Percentiles rank a stretch among this genome's conserved stretches.
Evolutionary conservation across 768 basidiomycete genomes (phyloP).

Genomic region (Clathrus columnatus): DNA sequence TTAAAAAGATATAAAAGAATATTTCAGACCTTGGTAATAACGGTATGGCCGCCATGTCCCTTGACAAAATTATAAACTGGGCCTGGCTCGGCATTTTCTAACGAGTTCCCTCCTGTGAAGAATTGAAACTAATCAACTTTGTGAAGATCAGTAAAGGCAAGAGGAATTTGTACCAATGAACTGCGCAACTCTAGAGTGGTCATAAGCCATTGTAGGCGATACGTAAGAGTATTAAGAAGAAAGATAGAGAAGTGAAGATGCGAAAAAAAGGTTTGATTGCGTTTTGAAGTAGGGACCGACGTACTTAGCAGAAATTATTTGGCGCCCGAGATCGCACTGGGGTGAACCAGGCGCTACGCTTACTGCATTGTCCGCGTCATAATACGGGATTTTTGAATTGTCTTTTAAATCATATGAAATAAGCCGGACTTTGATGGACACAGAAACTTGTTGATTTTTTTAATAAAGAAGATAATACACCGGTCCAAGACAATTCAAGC

Average conservation of each 20-base stretch:
- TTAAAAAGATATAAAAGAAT: constrained; percentile 6
- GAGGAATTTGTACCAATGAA: constrained; percentile 45
- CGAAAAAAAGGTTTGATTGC: not conserved
- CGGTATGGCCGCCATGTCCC: constrained; percentile 88
- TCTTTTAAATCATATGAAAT: not conserved
- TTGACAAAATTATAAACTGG: constrained; percentile 88
- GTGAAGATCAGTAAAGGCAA: not conserved
- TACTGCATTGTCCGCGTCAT: not conserved
- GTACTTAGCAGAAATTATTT: not conserved
- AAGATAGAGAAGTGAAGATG: not conserved
- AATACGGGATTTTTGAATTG: not conserved
- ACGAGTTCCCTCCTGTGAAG: constrained; percentile 78
- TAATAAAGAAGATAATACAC: no score
- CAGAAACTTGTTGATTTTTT: not conserved
- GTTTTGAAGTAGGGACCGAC: not conserved
- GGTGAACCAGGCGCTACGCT: not conserved
- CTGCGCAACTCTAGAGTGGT: constrained; percentile 53
- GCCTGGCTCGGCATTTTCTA: constrained; percentile 75
- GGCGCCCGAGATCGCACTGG: constrained; percentile 1
- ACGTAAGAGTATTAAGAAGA: not conserved
- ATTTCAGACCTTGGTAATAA: constrained; percentile 84
- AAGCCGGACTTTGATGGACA: not conserved
- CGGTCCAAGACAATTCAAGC: no score
- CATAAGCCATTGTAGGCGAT: constrained; percentile 17
- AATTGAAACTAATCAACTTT: constrained; percentile 9